A percentile compares a stretch with the other conserved stretches of the same genome.
These are phyloP conservation scores for Phytophthora cactorum DNA, from an alignment of 352 stramenopile genomes.

Conservation along the genomic window DNA sequence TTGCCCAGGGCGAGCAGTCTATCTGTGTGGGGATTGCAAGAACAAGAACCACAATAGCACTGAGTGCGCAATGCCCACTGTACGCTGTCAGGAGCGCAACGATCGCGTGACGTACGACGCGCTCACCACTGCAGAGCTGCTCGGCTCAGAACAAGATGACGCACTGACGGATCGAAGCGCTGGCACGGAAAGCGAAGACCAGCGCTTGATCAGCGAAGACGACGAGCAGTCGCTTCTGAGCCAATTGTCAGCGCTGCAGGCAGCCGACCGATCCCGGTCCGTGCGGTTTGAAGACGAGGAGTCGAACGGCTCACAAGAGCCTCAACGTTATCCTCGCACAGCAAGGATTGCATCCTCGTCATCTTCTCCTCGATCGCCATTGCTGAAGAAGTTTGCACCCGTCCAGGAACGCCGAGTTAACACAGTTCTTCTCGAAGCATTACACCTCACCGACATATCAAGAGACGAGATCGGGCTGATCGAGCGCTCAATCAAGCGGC, in stretches of 20 bases:
- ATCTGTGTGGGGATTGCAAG: not conserved
- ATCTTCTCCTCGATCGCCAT: slow-evolving; percentile 40
- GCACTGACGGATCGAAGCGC: slow-evolving; percentile 10
- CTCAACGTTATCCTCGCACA: slow-evolving; percentile 13
- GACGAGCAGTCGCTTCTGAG: slow-evolving; percentile 24
- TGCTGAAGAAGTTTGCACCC: slow-evolving; percentile 66
- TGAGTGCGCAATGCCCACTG: slow-evolving; percentile 7
- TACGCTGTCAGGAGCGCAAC: slow-evolving; percentile 18
- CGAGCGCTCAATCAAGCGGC: slow-evolving; percentile 60
- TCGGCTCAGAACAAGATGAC: slow-evolving; percentile 22
- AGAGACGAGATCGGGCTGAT: slow-evolving; percentile 62
- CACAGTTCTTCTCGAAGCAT: slow-evolving; percentile 61
- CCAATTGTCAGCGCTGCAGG: slow-evolving; percentile 23
- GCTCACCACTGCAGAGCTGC: slow-evolving; percentile 24
- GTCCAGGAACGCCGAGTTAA: slow-evolving; percentile 66
- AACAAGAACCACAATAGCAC: not conserved
- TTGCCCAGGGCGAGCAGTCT: not conserved
- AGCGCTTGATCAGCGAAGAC: slow-evolving; percentile 12
- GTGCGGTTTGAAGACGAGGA: slow-evolving; percentile 30
- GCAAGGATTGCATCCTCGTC: slow-evolving; percentile 15
- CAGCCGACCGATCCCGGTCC: slow-evolving; percentile 1
- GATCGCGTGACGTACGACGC: slow-evolving; percentile 22
- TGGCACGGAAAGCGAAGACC: slow-evolving; percentile 8
- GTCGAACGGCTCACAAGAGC: slow-evolving; percentile 5
- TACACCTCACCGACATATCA: slow-evolving; percentile 70